These are phyloP conservation scores for Tilletiaria anomala DNA, from an alignment of 1,284 basidiomycete species.

Conservation along the genomic window DNA sequence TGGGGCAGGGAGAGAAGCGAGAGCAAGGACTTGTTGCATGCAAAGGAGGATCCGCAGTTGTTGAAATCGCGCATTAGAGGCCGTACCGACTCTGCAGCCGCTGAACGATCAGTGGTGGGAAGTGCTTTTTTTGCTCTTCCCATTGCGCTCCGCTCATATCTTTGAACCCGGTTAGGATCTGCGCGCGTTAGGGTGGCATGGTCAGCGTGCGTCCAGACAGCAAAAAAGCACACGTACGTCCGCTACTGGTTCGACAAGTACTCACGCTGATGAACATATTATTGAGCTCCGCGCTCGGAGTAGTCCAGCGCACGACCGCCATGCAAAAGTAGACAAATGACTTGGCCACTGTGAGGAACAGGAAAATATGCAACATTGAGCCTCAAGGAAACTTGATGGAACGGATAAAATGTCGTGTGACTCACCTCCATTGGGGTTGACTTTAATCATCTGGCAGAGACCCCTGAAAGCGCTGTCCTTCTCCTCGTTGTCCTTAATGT, in stretches of 20 bases:
- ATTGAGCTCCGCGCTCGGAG: constrained; percentile 29
- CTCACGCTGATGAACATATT: constrained; percentile 14
- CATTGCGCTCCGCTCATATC: constrained; percentile 57
- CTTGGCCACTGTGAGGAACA: constrained; percentile 11
- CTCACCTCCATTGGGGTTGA: constrained; percentile 54
- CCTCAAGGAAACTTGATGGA: background rate
- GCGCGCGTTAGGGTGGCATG: constrained; percentile 9
- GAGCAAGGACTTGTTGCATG: no score
- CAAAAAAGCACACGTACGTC: background rate
- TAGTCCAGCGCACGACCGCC: constrained; percentile 36
- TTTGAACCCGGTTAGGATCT: constrained; percentile 68
- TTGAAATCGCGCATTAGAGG: no score
- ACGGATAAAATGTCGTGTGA: background rate
- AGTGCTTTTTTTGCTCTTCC: constrained; percentile 29
- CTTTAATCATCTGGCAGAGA: constrained; percentile 85
- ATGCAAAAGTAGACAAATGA: constrained; percentile 39
- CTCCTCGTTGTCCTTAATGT: constrained; percentile 98
- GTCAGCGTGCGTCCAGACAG: background rate
- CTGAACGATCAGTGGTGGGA: constrained; percentile 30
- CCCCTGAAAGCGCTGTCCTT: constrained; percentile 99
- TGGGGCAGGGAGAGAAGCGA: no score
- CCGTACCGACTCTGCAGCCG: constrained; percentile 1
- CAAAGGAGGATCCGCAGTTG: no score
- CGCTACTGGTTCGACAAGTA: background rate
- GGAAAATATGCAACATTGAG: background rate